phyloP scores from a whole-genome alignment of 495 filamentous ascomycete genomes.

The Aspergillus steynii region DNA sequence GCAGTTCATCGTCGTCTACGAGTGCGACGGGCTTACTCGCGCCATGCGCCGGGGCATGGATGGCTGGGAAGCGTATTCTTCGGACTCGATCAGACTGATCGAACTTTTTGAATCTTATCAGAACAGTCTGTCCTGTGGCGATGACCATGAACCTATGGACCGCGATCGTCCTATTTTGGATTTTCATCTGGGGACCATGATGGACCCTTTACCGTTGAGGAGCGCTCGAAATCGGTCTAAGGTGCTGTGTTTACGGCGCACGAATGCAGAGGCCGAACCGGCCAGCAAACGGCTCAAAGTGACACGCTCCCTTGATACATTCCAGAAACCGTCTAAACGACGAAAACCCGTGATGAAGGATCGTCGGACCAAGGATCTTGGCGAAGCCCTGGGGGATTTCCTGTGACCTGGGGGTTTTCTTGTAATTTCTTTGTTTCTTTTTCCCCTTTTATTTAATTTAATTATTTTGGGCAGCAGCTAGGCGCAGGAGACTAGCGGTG shows the following conservation, averaged over 20 bases:
- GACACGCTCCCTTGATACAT: not conserved
- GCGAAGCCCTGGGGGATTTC: slow-evolving; percentile 24
- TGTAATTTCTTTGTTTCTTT: not conserved
- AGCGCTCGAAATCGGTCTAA: not conserved
- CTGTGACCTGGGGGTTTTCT: slow-evolving; percentile 19
- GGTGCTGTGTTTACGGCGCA: slow-evolving; percentile 16
- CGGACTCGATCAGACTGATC: not conserved
- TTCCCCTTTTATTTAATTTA: no score
- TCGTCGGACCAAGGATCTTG: slow-evolving; percentile 21
- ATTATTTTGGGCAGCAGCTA: no score
- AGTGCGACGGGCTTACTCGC: slow-evolving; percentile 22
- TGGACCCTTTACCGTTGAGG: not conserved
- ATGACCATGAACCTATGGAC: not conserved
- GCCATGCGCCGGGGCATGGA: not conserved
- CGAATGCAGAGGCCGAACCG: slow-evolving; percentile 6
- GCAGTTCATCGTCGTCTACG: slow-evolving; percentile 25
- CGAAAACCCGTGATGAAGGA: slow-evolving; percentile 29
- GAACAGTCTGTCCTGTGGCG: slow-evolving; percentile 4
- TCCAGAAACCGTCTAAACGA: not conserved
- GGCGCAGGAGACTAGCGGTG: not conserved
- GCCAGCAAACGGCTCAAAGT: slow-evolving; percentile 15
- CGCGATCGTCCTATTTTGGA: not conserved
- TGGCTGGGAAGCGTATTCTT: slow-evolving; percentile 16
- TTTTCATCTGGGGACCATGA: not conserved
- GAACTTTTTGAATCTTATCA: slow-evolving; percentile 22